Evolutionary conservation across 768 basidiomycete genomes (phyloP).

Genomic region (Gloeopeniophorella convolvens): DNA sequence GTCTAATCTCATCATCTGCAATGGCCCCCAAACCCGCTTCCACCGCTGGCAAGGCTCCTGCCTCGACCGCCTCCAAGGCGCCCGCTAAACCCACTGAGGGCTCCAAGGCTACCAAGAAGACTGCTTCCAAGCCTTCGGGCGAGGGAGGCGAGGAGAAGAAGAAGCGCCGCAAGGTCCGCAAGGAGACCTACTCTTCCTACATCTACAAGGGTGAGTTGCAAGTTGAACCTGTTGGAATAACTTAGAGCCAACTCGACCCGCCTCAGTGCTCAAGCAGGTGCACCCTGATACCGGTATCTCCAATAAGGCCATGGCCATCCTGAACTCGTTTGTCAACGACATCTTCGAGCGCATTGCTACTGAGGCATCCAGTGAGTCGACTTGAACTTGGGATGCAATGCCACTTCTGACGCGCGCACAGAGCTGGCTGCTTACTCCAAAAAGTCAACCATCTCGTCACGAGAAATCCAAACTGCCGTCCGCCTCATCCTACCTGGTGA

Average conservation of each 20-base stretch:
- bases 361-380: constrained; percentile 77
- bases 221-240: constrained; percentile 11
- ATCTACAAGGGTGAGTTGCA: constrained; percentile 72
- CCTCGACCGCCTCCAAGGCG: constrained; percentile 63
- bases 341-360: constrained; percentile 92
- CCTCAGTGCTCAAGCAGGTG: constrained; percentile 86
- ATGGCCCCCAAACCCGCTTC: constrained; percentile 76
- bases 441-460: constrained; percentile 97
- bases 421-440: constrained; percentile 97
- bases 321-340: constrained; percentile 95
- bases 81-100: constrained; percentile 59
- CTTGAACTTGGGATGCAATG: background rate
- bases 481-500: constrained; percentile 96
- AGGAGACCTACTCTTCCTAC: constrained; percentile 92
- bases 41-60: constrained; percentile 78
- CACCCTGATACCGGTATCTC: constrained; percentile 99
- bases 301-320: constrained; percentile 96
- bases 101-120: constrained; percentile 77
- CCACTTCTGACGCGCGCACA: constrained; percentile 24
- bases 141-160: constrained; percentile 72
- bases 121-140: constrained; percentile 46
- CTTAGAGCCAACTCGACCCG: too few relatives aligned
- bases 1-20: constrained; percentile 23
- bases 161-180: constrained; percentile 78
- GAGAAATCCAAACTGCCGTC: constrained; percentile 96